Percentiles rank a stretch among this genome's conserved stretches.
phyloP scores from a whole-genome alignment of 306 rosid genomes.

The Geum urbanum region DNA sequence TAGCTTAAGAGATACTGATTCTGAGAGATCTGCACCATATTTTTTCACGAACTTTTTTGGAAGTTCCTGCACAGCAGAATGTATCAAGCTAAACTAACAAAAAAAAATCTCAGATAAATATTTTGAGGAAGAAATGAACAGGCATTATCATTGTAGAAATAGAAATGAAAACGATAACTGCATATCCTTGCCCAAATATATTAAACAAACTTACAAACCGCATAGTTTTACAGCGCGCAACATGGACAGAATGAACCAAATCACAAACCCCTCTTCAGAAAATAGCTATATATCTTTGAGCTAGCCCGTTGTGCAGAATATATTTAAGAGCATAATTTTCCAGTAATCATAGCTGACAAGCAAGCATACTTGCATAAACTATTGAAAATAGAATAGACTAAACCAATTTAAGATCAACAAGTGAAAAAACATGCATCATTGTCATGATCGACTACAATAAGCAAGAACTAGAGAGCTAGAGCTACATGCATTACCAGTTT shows the following conservation, averaged over 20 bases:
- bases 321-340: background rate
- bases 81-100: background rate
- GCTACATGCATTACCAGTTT: background rate
- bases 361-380: background rate
- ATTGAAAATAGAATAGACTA: background rate
- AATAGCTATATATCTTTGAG: background rate
- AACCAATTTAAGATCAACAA: background rate
- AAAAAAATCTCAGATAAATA: background rate
- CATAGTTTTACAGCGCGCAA: background rate
- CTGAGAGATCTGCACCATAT: constrained; percentile 8
- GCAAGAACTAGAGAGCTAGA: too few relatives aligned
- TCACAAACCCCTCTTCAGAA: background rate
- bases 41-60: constrained; percentile 7
- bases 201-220: background rate
- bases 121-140: background rate
- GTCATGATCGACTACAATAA: background rate
- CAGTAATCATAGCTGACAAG: background rate
- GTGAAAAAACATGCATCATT: background rate
- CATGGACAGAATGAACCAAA: background rate
- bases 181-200: background rate
- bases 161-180: background rate
- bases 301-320: background rate
- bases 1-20: background rate
- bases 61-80: constrained; percentile 8
- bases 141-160: background rate